Conservation (phyloP, 177 flowering plant genomes). For the Tripterygium wilfordii region DNA sequence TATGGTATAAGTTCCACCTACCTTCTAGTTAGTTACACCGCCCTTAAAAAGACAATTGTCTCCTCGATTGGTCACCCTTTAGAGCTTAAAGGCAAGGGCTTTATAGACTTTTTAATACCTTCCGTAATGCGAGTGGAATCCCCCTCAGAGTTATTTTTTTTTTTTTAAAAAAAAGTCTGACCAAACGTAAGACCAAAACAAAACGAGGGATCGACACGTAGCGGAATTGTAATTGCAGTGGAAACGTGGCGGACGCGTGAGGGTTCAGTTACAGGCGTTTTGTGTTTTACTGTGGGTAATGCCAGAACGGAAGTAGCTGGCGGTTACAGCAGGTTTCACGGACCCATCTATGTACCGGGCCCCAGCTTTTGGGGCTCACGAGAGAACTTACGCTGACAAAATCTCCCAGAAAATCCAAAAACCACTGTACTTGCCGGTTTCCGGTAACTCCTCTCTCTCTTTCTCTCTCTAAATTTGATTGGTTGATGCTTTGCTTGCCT, state of each 20-base stretch:
- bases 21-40: conserved; percentile 17
- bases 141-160: too few species aligned
- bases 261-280: conserved; percentile 1
- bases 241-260: conserved; percentile 16
- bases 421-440: conserved; percentile 8
- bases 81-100: not conserved
- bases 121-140: conserved; percentile 4
- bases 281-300: conserved; percentile 12
- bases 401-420: not conserved
- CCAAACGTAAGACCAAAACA: conserved; percentile 1
- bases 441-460: not conserved
- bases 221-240: not conserved
- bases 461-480: conserved; percentile 1
- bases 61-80: conserved; percentile 5
- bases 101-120: not conserved
- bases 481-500: conserved; percentile 5
- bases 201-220: conserved; percentile 21
- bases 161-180: conserved; percentile 8
- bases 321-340: conserved; percentile 31
- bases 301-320: conserved; percentile 34
- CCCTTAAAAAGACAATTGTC: not conserved
- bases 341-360: conserved; percentile 15
- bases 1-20: conserved; percentile 9
- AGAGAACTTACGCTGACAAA: not conserved
- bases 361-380: conserved; percentile 14